These are phyloP conservation scores for Phytophthora cactorum DNA, from an alignment of 352 stramenopile genomes.

Conservation along the genomic window DNA sequence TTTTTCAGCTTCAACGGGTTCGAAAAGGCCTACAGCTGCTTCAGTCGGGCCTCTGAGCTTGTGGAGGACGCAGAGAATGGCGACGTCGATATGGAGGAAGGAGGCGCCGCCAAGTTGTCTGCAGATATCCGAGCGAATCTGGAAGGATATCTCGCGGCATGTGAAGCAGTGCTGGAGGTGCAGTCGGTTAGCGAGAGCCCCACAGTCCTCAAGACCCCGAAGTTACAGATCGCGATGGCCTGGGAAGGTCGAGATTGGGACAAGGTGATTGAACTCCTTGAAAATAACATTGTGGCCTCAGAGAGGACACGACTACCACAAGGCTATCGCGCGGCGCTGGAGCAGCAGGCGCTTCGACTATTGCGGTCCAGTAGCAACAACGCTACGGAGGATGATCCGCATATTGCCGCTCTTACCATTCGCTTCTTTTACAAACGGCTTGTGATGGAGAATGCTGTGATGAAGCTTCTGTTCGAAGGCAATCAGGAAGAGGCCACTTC, in stretches of 20 bases:
- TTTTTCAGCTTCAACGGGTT: slow-evolving; percentile 83
- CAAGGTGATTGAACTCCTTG: slow-evolving; percentile 49
- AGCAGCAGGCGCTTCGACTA: slow-evolving; percentile 57
- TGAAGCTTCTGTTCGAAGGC: slow-evolving; percentile 30
- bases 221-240: slow-evolving; percentile 50
- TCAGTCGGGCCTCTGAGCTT: slow-evolving; percentile 68
- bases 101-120: slow-evolving; percentile 15
- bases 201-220: slow-evolving; percentile 41
- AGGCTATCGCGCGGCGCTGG: slow-evolving; percentile 46
- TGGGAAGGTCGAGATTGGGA: slow-evolving; percentile 62
- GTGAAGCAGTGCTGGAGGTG: slow-evolving; percentile 67
- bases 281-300: slow-evolving; percentile 49
- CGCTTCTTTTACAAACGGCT: slow-evolving; percentile 62
- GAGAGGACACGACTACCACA: slow-evolving; percentile 40
- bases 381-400: slow-evolving; percentile 25
- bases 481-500: slow-evolving; percentile 26
- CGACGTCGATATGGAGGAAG: slow-evolving; percentile 23
- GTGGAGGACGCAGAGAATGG: slow-evolving; percentile 42
- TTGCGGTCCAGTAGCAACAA: slow-evolving; percentile 43
- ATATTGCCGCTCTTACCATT: slow-evolving; percentile 34
- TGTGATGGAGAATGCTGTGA: slow-evolving; percentile 56
- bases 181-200: slow-evolving; percentile 44
- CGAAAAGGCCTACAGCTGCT: slow-evolving; percentile 80
- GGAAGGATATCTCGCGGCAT: slow-evolving; percentile 77
- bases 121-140: slow-evolving; percentile 43